Evolutionary conservation across 1,139 yeast genomes (phyloP).

Genomic region (Suhomyces chickasaworum): DNA sequence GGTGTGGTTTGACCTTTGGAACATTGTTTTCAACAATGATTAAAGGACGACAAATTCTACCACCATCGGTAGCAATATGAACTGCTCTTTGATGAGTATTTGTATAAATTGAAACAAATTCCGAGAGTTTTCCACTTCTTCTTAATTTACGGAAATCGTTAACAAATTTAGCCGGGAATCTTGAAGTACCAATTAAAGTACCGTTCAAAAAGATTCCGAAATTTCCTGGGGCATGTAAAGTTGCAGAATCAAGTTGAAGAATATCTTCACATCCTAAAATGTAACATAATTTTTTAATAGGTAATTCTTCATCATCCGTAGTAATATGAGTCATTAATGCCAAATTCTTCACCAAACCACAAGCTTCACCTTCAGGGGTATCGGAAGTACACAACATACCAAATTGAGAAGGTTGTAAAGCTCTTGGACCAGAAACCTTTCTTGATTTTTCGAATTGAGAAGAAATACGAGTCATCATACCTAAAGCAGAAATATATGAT

Average conservation of each 20-base stretch:
- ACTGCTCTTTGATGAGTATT: conserved; percentile 90
- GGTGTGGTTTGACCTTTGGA: conserved; percentile 72
- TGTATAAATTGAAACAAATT: conserved; percentile 86
- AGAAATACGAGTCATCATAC: conserved; percentile 99
- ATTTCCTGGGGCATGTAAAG: conserved; percentile 73
- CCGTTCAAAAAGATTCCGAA: conserved; percentile 91
- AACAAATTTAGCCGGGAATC: conserved; percentile 83
- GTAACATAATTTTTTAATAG: conserved; percentile 74
- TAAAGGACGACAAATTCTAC: conserved; percentile 95
- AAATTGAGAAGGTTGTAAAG: conserved; percentile 97
- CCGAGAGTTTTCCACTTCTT: conserved; percentile 84
- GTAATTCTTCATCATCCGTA: conserved; percentile 95
- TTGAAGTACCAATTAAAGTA: conserved; percentile 86
- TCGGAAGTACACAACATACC: conserved; percentile 99
- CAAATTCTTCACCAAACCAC: conserved; percentile 95
- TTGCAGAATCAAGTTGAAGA: conserved; percentile 77
- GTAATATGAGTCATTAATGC: conserved; percentile 99
- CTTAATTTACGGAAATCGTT: conserved; percentile 75
- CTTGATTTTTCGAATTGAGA: conserved; percentile 97
- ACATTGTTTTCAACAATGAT: conserved; percentile 77
- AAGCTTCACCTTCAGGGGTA: conserved; percentile 99
- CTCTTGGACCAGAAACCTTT: conserved; percentile 98
- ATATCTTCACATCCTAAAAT: conserved; percentile 90
- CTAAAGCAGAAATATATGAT: conserved; percentile 91
- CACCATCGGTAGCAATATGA: conserved; percentile 98